A percentile compares a stretch with the other conserved stretches of the same genome.
Conservation (phyloP, 139 green algal genomes). For the Yamagishiella unicocca region DNA sequence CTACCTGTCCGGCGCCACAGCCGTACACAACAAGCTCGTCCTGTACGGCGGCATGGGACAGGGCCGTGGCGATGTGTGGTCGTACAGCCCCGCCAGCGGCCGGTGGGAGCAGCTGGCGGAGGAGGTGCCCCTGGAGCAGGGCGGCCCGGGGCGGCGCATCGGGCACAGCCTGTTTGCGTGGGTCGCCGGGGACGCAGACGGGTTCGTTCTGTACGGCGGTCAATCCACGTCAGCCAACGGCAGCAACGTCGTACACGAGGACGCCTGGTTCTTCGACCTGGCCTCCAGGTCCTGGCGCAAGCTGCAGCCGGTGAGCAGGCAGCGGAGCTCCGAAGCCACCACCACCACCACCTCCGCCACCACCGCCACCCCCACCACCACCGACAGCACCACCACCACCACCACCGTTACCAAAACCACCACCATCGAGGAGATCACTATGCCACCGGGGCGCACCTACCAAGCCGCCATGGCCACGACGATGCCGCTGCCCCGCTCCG, state of each 20-base stretch:
- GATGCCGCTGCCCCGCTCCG: neutral
- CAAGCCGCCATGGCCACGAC: slow-evolving; percentile 17
- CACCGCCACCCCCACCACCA: neutral
- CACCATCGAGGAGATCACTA: too few relatives aligned
- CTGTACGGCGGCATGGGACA: slow-evolving; percentile 52
- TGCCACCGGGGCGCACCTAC: slow-evolving; percentile 11
- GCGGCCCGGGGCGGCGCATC: slow-evolving; percentile 30
- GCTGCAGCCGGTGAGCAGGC: neutral
- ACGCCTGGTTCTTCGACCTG: slow-evolving; percentile 53
- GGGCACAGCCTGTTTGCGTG: neutral
- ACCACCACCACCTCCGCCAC: too few relatives aligned
- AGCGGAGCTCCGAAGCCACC: neutral
- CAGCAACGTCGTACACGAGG: neutral
- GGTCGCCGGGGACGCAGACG: neutral
- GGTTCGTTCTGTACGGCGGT: slow-evolving; percentile 46
- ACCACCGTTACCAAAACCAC: neutral
- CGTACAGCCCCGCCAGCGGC: neutral
- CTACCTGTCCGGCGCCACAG: slow-evolving; percentile 27
- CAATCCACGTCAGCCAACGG: neutral
- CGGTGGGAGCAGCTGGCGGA: slow-evolving; percentile 42
- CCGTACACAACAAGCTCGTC: slow-evolving; percentile 19
- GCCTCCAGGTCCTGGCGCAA: neutral
- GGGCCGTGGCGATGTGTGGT: slow-evolving; percentile 58
- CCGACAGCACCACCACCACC: neutral
- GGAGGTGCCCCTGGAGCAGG: neutral